Conservation (phyloP, 345 rosid genomes). For the Turnera subulata region DNA sequence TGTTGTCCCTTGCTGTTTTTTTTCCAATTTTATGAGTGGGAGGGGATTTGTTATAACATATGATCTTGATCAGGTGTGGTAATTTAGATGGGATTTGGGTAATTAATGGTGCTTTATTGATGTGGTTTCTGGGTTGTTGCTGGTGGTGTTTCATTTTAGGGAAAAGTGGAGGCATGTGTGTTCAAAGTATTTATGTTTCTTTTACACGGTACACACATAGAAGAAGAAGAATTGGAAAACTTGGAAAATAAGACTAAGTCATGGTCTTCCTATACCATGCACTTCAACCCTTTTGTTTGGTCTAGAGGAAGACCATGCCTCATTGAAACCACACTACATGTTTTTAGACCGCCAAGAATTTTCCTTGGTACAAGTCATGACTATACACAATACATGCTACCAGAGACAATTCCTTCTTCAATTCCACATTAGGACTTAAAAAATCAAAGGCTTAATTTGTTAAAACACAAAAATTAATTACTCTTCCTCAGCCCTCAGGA, state of each 20-base stretch:
- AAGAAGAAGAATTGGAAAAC: background rate
- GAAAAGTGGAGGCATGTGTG: background rate
- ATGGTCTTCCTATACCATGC: constrained; percentile 9
- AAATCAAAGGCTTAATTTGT: no score
- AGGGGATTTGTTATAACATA: no score
- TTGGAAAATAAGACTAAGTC: constrained; percentile 22
- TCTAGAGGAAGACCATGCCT: constrained; percentile 11
- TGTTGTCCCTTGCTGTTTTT: background rate
- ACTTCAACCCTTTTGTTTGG: background rate
- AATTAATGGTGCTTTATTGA: background rate
- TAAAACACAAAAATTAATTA: no score
- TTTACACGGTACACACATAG: constrained; percentile 9
- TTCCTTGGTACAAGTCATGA: no score
- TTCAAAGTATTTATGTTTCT: constrained; percentile 17
- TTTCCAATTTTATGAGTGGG: background rate
- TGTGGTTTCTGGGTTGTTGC: constrained; percentile 6
- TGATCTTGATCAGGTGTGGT: no score
- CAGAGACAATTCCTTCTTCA: no score
- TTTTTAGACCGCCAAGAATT: no score
- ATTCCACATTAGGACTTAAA: no score
- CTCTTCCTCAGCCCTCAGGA: no score
- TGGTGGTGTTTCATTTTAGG: background rate
- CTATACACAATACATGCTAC: no score
- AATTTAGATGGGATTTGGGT: background rate
- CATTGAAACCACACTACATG: no score